phyloP scores from a whole-genome alignment of 1,284 basidiomycete genomes.

The Ustilago curta region DNA sequence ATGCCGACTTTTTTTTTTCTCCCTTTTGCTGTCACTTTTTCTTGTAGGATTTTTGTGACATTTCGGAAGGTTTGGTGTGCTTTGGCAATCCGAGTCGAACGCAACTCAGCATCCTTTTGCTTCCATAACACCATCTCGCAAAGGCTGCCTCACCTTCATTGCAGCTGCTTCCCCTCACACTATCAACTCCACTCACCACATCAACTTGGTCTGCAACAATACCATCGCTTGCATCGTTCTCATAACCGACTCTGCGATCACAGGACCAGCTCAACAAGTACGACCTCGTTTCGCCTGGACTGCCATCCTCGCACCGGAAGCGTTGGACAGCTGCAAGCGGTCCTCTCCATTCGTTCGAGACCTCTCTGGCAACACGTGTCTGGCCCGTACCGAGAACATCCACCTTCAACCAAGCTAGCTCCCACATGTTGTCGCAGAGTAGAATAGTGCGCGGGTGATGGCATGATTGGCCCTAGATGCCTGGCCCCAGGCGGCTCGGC shows the following conservation, averaged over 20 bases:
- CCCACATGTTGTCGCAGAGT: constrained; percentile 24
- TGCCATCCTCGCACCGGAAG: background rate
- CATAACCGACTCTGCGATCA: too few relatives aligned
- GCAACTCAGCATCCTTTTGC: background rate
- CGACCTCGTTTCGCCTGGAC: too few relatives aligned
- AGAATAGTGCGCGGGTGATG: constrained; percentile 24
- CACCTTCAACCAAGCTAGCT: background rate
- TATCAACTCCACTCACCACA: too few relatives aligned
- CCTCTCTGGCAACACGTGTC: too few relatives aligned
- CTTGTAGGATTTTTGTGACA: constrained; percentile 10
- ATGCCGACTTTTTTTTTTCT: constrained; percentile 2
- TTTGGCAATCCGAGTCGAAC: too few relatives aligned
- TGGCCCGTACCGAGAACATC: background rate
- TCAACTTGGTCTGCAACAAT: too few relatives aligned
- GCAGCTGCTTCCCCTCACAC: background rate
- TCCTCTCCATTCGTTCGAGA: background rate
- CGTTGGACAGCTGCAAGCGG: background rate
- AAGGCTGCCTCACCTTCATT: background rate
- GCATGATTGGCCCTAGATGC: constrained; percentile 47
- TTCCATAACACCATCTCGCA: background rate
- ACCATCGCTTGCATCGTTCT: too few relatives aligned
- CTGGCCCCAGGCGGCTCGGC: constrained; percentile 34
- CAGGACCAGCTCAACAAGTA: too few relatives aligned
- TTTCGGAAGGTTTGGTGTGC: constrained; percentile 16
- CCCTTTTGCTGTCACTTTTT: background rate